Evolutionary conservation across 2,329 filamentous ascomycete species (phyloP).

Genomic region (Aspergillus ustus): DNA sequence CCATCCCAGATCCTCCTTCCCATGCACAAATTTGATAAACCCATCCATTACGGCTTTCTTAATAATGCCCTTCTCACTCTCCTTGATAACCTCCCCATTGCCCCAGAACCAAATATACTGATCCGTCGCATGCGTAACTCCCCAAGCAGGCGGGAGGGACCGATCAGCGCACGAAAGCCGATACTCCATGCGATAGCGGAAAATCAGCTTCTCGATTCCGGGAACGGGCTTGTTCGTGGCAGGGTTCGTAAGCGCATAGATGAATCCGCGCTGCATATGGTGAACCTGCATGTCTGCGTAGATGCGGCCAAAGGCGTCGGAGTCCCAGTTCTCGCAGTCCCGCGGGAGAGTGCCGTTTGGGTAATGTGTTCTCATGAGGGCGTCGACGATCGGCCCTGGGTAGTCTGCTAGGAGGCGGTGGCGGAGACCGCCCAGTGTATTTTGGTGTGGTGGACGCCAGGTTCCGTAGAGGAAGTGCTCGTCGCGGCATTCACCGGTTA

Average conservation of each 20-base stretch:
- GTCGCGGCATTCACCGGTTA: conserved; percentile 60
- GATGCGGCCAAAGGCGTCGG: conserved; percentile 57
- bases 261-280: conserved; percentile 56
- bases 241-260: conserved; percentile 46
- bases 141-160: conserved; percentile 52
- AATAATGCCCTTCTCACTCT: conserved; percentile 51
- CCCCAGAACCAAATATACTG: conserved; percentile 63
- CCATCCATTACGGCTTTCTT: conserved; percentile 35
- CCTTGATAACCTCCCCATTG: conserved; percentile 47
- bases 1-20: conserved; percentile 28
- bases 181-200: conserved; percentile 61
- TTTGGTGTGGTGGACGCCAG: conserved; percentile 53
- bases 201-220: conserved; percentile 51
- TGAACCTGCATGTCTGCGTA: conserved; percentile 64
- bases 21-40: conserved; percentile 34
- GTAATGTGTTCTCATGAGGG: conserved; percentile 52
- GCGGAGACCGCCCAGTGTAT: conserved; percentile 49
- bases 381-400: conserved; percentile 48
- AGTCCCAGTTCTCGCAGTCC: conserved; percentile 49
- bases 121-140: conserved; percentile 60
- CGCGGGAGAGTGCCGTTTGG: conserved; percentile 45
- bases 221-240: conserved; percentile 21
- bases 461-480: conserved; percentile 58
- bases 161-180: conserved; percentile 53
- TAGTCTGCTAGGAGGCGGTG: conserved; percentile 59